These are phyloP conservation scores for Cutaneotrichosporon dermatis DNA, from an alignment of 1,284 basidiomycete genomes.

Conservation along the genomic window DNA sequence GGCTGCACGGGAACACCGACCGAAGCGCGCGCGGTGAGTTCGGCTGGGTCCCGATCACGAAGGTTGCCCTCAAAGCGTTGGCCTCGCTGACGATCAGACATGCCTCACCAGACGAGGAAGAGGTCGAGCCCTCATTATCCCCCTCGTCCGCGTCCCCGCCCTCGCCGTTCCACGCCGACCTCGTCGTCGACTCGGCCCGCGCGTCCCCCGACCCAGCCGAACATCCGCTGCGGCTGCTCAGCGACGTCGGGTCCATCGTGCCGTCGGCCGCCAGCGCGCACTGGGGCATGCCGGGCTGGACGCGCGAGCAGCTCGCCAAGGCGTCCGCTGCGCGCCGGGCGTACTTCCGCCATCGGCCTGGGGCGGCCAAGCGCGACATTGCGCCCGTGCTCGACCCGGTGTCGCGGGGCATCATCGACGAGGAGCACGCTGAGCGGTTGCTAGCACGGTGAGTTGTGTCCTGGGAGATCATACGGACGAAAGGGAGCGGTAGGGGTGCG, in stretches of 20 bases:
- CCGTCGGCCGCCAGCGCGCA: neutral
- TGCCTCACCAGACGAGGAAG: neutral
- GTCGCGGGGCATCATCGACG: constrained; percentile 1
- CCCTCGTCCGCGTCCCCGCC: neutral
- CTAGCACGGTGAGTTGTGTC: neutral
- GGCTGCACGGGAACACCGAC: neutral
- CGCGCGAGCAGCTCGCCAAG: neutral
- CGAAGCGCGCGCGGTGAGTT: neutral
- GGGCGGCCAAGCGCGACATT: constrained; percentile 11
- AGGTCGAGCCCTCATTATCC: neutral
- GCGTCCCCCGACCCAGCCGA: constrained; percentile 4
- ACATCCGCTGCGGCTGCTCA: constrained; percentile 4
- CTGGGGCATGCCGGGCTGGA: neutral
- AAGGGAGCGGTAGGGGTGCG: too few species aligned
- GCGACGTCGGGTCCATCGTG: constrained; percentile 1
- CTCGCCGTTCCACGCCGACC: neutral
- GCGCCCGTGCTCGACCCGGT: constrained; percentile 7
- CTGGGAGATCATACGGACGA: too few species aligned
- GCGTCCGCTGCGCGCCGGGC: neutral
- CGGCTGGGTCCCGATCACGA: too few species aligned
- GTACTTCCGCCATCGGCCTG: constrained; percentile 11
- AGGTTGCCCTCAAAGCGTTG: too few species aligned
- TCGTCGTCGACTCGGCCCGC: constrained; percentile 5
- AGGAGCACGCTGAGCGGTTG: constrained; percentile 5
- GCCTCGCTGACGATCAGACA: neutral